phyloP scores from a whole-genome alignment of 805 yeast genomes.

The Ogataea paraovalis region DNA sequence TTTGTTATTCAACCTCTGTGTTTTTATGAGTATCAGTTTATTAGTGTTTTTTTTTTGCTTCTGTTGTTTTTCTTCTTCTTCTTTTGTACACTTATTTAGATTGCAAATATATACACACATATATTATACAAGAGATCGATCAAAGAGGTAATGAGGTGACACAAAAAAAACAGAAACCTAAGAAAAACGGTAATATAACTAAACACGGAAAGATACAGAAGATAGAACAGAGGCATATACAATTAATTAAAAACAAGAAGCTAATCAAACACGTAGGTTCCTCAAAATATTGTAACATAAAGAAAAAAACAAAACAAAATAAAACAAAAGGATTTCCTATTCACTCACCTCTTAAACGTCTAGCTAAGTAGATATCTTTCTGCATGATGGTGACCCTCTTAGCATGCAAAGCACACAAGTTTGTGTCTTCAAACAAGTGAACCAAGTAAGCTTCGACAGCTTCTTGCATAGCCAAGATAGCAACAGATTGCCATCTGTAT shows the following conservation, averaged over 20 bases:
- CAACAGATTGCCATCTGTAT: slow-evolving; percentile 75
- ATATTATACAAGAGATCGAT: neutral
- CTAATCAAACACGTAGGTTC: neutral
- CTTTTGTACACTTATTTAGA: neutral
- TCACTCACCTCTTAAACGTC: slow-evolving; percentile 61
- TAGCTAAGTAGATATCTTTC: slow-evolving; percentile 74
- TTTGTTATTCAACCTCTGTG: too few relatives aligned
- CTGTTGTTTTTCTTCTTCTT: neutral
- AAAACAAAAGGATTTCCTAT: neutral
- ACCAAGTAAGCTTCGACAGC: slow-evolving; percentile 77
- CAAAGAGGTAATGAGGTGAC: neutral
- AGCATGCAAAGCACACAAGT: slow-evolving; percentile 73
- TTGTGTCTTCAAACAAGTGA: slow-evolving; percentile 72
- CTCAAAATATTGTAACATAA: neutral
- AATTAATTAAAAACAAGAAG: neutral
- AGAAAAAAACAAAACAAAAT: neutral
- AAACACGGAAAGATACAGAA: neutral
- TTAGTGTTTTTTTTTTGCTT: neutral
- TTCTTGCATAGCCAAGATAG: slow-evolving; percentile 73
- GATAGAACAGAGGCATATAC: neutral
- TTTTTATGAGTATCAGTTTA: too few relatives aligned
- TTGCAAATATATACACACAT: neutral
- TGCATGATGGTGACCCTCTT: slow-evolving; percentile 84
- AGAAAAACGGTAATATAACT: neutral
- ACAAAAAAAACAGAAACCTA: neutral